Percentiles rank a stretch among this genome's conserved stretches.
Evolutionary conservation across 768 basidiomycete species (phyloP).

Genomic region (Phanerodontia chrysosporium): DNA sequence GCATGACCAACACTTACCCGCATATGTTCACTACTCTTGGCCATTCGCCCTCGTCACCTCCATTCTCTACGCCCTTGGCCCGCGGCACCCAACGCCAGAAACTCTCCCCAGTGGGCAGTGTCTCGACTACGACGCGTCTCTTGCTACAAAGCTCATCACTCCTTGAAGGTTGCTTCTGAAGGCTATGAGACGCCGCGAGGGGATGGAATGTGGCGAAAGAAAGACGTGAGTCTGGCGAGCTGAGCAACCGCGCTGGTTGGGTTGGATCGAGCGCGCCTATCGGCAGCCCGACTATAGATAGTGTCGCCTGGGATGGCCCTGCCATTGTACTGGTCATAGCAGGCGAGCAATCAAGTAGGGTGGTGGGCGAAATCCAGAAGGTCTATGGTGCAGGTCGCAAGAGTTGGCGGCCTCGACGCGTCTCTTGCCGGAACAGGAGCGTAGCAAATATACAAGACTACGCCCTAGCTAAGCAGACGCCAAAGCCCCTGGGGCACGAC

Average conservation of each 20-base stretch:
- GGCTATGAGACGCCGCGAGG: conserved; percentile 46
- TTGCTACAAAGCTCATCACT: conserved; percentile 49
- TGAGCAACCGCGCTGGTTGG: conserved; percentile 60
- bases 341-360: not conserved
- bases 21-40: conserved; percentile 63
- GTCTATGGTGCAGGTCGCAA: not conserved
- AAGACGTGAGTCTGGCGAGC: conserved; percentile 52
- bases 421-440: not conserved
- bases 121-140: conserved; percentile 75
- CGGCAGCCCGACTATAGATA: conserved; percentile 29
- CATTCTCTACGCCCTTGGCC: conserved; percentile 53
- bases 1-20: conserved; percentile 68
- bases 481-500: too few relatives aligned
- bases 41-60: conserved; percentile 65
- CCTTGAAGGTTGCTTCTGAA: conserved; percentile 36
- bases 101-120: conserved; percentile 45
- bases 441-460: too few relatives aligned
- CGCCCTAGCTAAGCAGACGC: too few relatives aligned
- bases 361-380: too few relatives aligned
- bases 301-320: not conserved
- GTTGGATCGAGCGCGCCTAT: conserved; percentile 67
- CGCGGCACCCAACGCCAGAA: conserved; percentile 79
- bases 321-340: not conserved
- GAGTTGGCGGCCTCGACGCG: not conserved
- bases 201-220: conserved; percentile 76